Evolutionary conservation across 257 asterid species (phyloP), one percentile per base, ranked within the genome.

Genomic region (Scutellaria minor): DNA sequence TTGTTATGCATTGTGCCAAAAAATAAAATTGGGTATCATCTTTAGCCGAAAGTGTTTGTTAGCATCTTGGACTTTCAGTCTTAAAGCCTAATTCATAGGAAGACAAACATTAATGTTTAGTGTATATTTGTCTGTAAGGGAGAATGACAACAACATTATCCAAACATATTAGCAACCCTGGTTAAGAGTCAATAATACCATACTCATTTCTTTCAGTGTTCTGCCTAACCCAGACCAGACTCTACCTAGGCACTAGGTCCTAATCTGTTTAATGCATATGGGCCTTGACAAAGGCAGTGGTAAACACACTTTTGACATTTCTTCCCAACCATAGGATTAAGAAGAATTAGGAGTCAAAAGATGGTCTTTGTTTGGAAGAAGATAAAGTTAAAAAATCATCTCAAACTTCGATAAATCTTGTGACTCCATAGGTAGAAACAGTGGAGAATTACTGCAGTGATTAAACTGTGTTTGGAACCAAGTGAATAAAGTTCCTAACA

Each of bases 331-430:
- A 52, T n/a, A 53, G 20, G 46, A 12, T 42, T 62, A 56, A 64
- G 58, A 51, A 61, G 57, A 44, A 46, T 8, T 18, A 31, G 53
- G 54, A 62, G 74, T 65, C 72, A 70, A 74, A 61, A 60, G 73
- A 61, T 41, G 60, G 73, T 77, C 72, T 45, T 63, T 64, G 63
- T 73, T 56, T 31, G 48, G 62, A 80, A 74, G 78, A 74, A 60
- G 82, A 81, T 79, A 71, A 52, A 71, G 74, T 42, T 27, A 45
- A 40, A 42, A 64, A 60, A 24, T 55, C 50, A 44, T 48, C 61
- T n/a, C 74, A 31, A 12, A 59, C 45, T 58, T 57, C 50, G 20
- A 50, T 63, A 44, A 27, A 35, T 24, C 45, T 71, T 68, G 82
- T 31, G 64, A 48, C 70, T 60, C 70, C 70, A 44, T 18, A 14